Evolutionary conservation across 2,329 filamentous ascomycete genomes (phyloP).

Genomic region (Phyllosticta paracitricarpa): DNA sequence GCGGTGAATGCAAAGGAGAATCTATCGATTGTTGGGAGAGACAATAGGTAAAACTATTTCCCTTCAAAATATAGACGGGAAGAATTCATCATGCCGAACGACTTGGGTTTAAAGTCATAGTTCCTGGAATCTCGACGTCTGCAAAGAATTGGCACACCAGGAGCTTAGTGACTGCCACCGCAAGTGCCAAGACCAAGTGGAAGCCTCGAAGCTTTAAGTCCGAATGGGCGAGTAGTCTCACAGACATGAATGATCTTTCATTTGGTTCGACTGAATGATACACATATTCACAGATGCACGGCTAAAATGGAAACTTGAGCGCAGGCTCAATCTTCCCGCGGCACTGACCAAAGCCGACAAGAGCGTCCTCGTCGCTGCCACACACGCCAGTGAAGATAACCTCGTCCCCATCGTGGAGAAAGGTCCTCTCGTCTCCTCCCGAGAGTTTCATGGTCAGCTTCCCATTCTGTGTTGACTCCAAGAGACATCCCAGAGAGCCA

Average conservation of each 20-base stretch:
- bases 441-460: constrained; percentile 53
- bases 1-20: no score
- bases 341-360: constrained; percentile 71
- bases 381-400: constrained; percentile 56
- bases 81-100: no score
- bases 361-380: constrained; percentile 45
- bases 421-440: constrained; percentile 57
- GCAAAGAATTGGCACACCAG: no score
- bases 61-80: no score
- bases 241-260: neutral
- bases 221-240: neutral
- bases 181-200: no score
- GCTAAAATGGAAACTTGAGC: constrained; percentile 1
- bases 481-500: constrained; percentile 55
- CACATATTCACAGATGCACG: neutral
- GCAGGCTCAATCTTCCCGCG: constrained; percentile 47
- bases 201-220: no score
- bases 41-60: no score
- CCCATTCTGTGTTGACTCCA: constrained; percentile 63
- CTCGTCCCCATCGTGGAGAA: constrained; percentile 66
- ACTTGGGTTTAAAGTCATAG: no score
- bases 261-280: neutral
- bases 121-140: no score
- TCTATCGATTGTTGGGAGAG: neutral
- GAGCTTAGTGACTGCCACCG: no score